These are phyloP conservation scores for Capronia epimyces DNA, from an alignment of 2,329 filamentous ascomycete genomes.

Conservation along the genomic window DNA sequence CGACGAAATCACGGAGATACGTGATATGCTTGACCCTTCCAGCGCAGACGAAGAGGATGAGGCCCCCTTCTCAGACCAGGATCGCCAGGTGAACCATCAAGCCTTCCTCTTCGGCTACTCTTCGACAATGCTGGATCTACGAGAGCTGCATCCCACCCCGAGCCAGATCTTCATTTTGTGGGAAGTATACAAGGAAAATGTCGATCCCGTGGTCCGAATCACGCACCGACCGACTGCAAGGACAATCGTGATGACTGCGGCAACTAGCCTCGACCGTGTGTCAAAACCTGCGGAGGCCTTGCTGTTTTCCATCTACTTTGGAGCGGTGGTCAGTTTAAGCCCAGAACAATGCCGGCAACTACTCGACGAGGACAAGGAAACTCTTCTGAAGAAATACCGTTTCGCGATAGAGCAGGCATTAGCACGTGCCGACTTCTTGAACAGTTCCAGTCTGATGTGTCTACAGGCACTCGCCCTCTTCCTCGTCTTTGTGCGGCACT, in stretches of 20 bases:
- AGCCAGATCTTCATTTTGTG: constrained; percentile 50
- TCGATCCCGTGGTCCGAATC: constrained; percentile 57
- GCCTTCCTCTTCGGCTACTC: constrained; percentile 58
- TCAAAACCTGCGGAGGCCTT: constrained; percentile 52
- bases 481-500: constrained; percentile 50
- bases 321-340: constrained; percentile 48
- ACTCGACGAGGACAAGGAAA: constrained; percentile 49
- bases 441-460: constrained; percentile 56
- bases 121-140: constrained; percentile 52
- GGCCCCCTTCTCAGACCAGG: constrained; percentile 43
- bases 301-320: constrained; percentile 57
- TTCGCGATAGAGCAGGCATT: constrained; percentile 61
- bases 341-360: constrained; percentile 44
- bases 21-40: constrained; percentile 54
- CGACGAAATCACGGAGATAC: constrained; percentile 60
- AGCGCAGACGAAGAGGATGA: constrained; percentile 53
- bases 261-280: constrained; percentile 44
- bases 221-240: constrained; percentile 53
- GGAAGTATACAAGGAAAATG: constrained; percentile 56
- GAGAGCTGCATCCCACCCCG: constrained; percentile 51
- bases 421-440: constrained; percentile 57
- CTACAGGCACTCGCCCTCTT: constrained; percentile 60
- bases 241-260: constrained; percentile 47
- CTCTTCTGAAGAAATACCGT: constrained; percentile 52
- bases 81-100: constrained; percentile 46